Percentiles rank a stretch among this genome's conserved stretches.
Evolutionary conservation across 495 filamentous ascomycete species (phyloP).

Genomic region (Aspergillus biplanus): DNA sequence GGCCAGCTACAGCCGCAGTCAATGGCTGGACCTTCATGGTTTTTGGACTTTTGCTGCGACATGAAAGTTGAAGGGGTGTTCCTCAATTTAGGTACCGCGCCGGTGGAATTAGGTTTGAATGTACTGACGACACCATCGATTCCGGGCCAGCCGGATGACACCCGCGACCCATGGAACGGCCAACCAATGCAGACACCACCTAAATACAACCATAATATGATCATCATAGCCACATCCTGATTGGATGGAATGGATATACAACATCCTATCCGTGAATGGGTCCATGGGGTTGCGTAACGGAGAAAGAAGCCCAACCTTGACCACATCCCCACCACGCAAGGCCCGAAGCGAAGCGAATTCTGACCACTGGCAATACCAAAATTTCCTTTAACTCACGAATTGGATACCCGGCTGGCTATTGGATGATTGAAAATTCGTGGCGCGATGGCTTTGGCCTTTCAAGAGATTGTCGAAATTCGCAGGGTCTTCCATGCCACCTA

Average conservation of each 20-base stretch:
- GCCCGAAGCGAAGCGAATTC: background rate
- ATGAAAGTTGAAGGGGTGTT: background rate
- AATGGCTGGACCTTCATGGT: slow-evolving; percentile 17
- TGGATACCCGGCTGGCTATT: too few species aligned
- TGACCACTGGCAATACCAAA: background rate
- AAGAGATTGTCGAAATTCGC: too few species aligned
- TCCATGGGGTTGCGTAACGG: background rate
- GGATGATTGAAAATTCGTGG: too few species aligned
- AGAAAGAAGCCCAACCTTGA: background rate
- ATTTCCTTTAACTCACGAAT: too few species aligned
- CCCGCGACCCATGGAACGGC: background rate
- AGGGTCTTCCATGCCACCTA: too few species aligned
- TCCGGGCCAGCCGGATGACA: slow-evolving; percentile 1
- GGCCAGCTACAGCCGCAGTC: slow-evolving; percentile 11
- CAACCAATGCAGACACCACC: background rate
- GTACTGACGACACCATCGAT: background rate
- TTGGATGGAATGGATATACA: background rate
- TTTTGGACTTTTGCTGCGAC: background rate
- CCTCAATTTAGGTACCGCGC: background rate
- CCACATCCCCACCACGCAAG: background rate
- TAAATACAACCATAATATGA: background rate
- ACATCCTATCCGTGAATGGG: background rate
- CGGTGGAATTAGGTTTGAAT: background rate
- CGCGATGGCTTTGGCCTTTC: too few species aligned
- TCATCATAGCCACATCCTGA: background rate